Conservation (phyloP, 2,329 filamentous ascomycete genomes). For the Colletotrichum agaves region DNA sequence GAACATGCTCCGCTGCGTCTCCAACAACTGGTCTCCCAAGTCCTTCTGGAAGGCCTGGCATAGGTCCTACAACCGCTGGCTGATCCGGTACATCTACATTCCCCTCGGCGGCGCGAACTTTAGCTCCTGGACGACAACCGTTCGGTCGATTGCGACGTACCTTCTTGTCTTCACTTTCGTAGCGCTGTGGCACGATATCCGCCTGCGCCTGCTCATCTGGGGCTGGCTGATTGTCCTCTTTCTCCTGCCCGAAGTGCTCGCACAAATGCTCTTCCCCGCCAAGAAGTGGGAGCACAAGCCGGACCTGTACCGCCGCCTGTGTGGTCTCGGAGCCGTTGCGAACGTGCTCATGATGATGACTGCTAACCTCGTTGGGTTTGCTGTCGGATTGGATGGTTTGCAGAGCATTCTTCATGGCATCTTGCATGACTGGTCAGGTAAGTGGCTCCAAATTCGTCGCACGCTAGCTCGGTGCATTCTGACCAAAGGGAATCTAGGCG, state of each 20-base stretch:
- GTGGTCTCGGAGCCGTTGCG: slow-evolving; percentile 80
- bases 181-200: slow-evolving; percentile 97
- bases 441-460: slow-evolving; percentile 38
- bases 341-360: slow-evolving; percentile 96
- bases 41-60: slow-evolving; percentile 98
- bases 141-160: slow-evolving; percentile 77
- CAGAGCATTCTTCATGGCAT: slow-evolving; percentile 81
- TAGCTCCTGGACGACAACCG: slow-evolving; percentile 56
- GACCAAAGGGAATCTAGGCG: slow-evolving; percentile 57
- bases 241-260: slow-evolving; percentile 87
- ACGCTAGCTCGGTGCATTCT: background rate
- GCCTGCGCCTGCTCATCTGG: slow-evolving; percentile 91
- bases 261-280: slow-evolving; percentile 76
- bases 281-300: slow-evolving; percentile 76
- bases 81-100: slow-evolving; percentile 92
- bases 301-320: slow-evolving; percentile 81
- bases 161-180: slow-evolving; percentile 94
- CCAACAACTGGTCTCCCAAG: slow-evolving; percentile 90
- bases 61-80: slow-evolving; percentile 93
- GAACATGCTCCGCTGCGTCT: slow-evolving; percentile 98
- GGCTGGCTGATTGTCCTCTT: slow-evolving; percentile 97
- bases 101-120: slow-evolving; percentile 81
- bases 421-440: slow-evolving; percentile 77
- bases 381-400: slow-evolving; percentile 88
- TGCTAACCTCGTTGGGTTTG: slow-evolving; percentile 95